Percentiles rank a stretch among this genome's conserved stretches.
phyloP scores from a whole-genome alignment of 495 filamentous ascomycete species.

The Penicillium coprophilum region DNA sequence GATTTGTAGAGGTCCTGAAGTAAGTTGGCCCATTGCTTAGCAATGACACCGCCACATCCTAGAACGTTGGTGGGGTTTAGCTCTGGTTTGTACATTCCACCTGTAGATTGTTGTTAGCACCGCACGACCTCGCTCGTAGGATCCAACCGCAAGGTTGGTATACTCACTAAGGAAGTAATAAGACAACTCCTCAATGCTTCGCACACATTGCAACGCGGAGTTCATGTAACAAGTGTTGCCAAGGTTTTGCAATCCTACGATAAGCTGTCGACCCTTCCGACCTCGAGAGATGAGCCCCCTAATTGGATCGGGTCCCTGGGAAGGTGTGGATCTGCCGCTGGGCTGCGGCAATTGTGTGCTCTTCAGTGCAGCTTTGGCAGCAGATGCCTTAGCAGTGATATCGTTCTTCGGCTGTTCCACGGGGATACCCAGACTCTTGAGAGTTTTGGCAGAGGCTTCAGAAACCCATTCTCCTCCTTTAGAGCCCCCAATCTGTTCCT shows the following conservation, averaged over 20 bases:
- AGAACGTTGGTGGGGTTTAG: slow-evolving; percentile 83
- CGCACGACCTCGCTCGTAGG: background rate
- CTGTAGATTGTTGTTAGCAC: slow-evolving; percentile 35
- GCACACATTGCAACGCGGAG: slow-evolving; percentile 89
- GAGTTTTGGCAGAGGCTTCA: slow-evolving; percentile 45
- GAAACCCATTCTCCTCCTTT: slow-evolving; percentile 64
- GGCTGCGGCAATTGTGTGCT: slow-evolving; percentile 22
- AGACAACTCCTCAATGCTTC: slow-evolving; percentile 86
- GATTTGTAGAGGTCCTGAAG: slow-evolving; percentile 67
- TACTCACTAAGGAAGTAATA: slow-evolving; percentile 77
- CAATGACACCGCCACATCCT: slow-evolving; percentile 78
- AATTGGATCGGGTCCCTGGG: slow-evolving; percentile 40
- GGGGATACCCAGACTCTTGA: slow-evolving; percentile 43
- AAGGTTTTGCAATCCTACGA: slow-evolving; percentile 79
- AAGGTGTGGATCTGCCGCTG: slow-evolving; percentile 67
- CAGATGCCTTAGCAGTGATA: slow-evolving; percentile 12
- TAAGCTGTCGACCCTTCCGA: slow-evolving; percentile 58
- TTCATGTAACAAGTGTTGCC: slow-evolving; percentile 99
- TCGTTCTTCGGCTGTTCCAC: slow-evolving; percentile 39
- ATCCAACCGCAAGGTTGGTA: slow-evolving; percentile 1
- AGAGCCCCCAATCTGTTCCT: slow-evolving; percentile 63
- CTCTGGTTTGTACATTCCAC: slow-evolving; percentile 68
- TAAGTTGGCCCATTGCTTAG: slow-evolving; percentile 72
- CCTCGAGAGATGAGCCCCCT: slow-evolving; percentile 46
- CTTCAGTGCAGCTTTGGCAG: slow-evolving; percentile 39